Conservation (phyloP, 2,329 filamentous ascomycete species). For the Beauveria medogensis region DNA sequence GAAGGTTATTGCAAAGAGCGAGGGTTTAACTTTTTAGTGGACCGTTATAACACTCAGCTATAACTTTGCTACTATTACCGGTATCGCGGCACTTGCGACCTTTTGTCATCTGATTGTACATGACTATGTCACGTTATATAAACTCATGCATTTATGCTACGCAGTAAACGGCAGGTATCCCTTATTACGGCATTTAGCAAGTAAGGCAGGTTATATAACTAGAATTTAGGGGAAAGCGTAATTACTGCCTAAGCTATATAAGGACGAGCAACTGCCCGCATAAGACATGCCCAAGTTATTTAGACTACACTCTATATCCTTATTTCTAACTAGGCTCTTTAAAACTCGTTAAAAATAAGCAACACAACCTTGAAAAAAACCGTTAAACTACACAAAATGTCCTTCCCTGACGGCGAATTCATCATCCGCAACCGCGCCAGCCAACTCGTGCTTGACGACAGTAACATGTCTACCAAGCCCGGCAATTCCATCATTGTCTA, state of each 20-base stretch:
- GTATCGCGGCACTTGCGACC: not conserved
- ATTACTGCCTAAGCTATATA: not conserved
- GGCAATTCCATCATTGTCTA: not conserved
- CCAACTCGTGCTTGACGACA: not conserved
- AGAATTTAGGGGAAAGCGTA: not conserved
- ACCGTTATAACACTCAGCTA: no score
- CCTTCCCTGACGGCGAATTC: conserved; percentile 3
- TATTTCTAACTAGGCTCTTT: no score
- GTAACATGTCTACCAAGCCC: not conserved
- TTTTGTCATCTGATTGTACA: not conserved
- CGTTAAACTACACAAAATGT: not conserved
- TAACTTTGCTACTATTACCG: no score
- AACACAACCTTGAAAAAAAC: not conserved
- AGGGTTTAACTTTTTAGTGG: no score
- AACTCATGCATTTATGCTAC: not conserved
- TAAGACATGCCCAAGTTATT: no score
- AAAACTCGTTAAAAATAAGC: no score
- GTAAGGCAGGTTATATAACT: not conserved
- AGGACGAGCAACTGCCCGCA: not conserved
- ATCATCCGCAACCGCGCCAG: not conserved
- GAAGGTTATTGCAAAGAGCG: no score
- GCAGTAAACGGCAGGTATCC: not conserved
- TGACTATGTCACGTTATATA: not conserved
- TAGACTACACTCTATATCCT: not conserved
- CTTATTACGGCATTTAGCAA: not conserved